Conservation (phyloP, 2,329 filamentous ascomycete species). For the Phaeomoniella chlamydospora region DNA sequence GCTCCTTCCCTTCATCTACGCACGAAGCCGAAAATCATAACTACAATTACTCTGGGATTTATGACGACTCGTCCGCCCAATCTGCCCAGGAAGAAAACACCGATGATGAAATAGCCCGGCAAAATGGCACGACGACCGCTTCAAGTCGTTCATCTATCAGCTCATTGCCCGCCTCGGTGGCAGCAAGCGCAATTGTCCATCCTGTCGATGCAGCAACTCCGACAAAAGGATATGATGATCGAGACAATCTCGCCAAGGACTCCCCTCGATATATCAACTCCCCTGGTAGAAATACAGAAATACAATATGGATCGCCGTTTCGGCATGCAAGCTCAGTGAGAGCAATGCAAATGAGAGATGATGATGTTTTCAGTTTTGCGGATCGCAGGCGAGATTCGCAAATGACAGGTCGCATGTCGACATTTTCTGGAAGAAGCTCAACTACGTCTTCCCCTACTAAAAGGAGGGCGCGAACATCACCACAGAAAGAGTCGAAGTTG, state of each 20-base stretch:
- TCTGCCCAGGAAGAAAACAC: conserved; percentile 5
- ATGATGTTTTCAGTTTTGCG: conserved; percentile 22
- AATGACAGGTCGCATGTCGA: conserved; percentile 5
- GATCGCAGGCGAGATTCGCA: conserved; percentile 7
- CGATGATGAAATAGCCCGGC: conserved; percentile 12
- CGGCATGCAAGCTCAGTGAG: conserved; percentile 29
- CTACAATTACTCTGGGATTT: conserved; percentile 8
- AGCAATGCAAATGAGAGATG: conserved; percentile 25
- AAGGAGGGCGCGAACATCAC: conserved; percentile 6
- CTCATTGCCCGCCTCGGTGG: conserved; percentile 22
- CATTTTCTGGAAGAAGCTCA: conserved; percentile 7
- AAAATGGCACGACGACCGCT: conserved; percentile 13
- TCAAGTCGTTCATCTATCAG: conserved; percentile 26
- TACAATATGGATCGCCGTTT: conserved; percentile 20
- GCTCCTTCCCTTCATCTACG: background rate
- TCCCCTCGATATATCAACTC: background rate
- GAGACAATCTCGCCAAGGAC: conserved; percentile 1
- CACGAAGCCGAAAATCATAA: conserved; percentile 4
- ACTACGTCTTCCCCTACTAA: conserved; percentile 10
- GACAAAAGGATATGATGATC: conserved; percentile 2
- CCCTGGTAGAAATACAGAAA: conserved; percentile 4
- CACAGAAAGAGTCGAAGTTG: conserved; percentile 14
- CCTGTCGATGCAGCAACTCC: conserved; percentile 13
- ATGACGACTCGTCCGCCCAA: conserved; percentile 5
- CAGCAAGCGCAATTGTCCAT: conserved; percentile 14